Base-by-base conservation (phyloP, 257 asterid species). In the Vinca minor region DNA sequence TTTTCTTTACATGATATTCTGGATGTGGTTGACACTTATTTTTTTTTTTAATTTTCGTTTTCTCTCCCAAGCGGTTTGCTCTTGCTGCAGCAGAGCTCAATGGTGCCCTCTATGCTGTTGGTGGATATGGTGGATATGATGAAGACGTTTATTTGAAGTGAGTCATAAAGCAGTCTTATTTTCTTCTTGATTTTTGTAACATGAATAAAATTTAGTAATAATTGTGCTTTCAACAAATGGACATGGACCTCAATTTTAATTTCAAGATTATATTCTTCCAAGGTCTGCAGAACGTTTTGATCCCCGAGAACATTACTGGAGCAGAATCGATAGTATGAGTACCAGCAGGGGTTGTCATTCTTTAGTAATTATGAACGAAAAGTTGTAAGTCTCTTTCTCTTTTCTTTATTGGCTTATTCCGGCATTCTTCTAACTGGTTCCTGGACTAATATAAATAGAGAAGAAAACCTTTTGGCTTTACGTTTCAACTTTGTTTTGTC, bases 201-300 rank as follows among this genome's bases (percentile, higher is more conserved):
- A 23, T 49, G 29, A 8, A 4, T 21, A 32, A 14, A 17, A 4
- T n/a, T 2, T 13, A 29, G 45, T 54, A 20, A 28, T 15, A 50
- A 31, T 32, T 20, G 1, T 66, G 25, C 42, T 66, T 62, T 50
- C 50, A 42, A 35, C 44, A 34, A 14, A 45, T 34, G 39, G 58
- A 14, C 32, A 45, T 34, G 39, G 58, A 14, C 32, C 67, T 38
- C 29, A 62, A 58, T 48, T 10, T 42, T 36, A 46, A 59, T 46
- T n/a, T 14, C 21, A 28, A 10, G 49, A 38, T 46, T 48, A 39
- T 39, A 17, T 20, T 32, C 20, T 46, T 74, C 32, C 46, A 66
- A 89, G 96, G 80, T 75, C 94, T 73, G 94, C 89, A 52, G 96
- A 89, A 82, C 84, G 94, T 72, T 89, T 84, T 61, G 96, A 89